Conservation (phyloP, 257 asterid genomes). For the Eustoma russellianum region DNA sequence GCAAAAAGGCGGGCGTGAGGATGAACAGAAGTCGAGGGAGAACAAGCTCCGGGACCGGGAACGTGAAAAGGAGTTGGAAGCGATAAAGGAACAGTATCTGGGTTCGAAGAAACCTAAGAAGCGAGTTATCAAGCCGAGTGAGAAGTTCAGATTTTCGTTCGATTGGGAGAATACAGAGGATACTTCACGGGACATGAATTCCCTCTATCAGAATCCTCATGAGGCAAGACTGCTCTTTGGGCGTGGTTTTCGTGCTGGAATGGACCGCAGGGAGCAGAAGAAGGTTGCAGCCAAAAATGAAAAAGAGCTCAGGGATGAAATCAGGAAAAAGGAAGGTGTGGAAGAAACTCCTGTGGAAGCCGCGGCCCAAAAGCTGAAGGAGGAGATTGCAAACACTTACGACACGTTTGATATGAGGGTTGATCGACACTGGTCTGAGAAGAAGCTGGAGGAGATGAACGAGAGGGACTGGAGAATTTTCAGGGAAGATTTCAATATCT, state of each 20-base stretch:
- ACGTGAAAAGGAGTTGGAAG: slow-evolving; percentile 21
- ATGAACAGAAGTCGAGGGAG: slow-evolving; percentile 12
- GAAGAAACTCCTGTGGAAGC: slow-evolving; percentile 23
- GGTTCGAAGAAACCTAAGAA: slow-evolving; percentile 22
- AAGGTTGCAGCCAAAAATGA: slow-evolving; percentile 27
- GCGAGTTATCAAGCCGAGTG: slow-evolving; percentile 30
- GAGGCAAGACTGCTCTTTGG: slow-evolving; percentile 23
- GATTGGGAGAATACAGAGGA: slow-evolving; percentile 31
- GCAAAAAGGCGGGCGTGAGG: slow-evolving; percentile 5
- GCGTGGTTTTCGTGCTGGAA: slow-evolving; percentile 23
- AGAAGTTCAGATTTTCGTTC: slow-evolving; percentile 23
- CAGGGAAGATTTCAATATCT: slow-evolving; percentile 25
- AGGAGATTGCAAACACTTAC: slow-evolving; percentile 17
- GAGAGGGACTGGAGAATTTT: slow-evolving; percentile 35
- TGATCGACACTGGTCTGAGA: slow-evolving; percentile 26
- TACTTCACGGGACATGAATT: slow-evolving; percentile 20
- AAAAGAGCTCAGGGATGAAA: slow-evolving; percentile 20
- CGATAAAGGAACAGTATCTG: slow-evolving; percentile 25
- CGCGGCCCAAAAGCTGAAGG: slow-evolving; percentile 19
- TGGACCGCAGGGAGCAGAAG: slow-evolving; percentile 31
- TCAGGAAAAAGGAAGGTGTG: slow-evolving; percentile 20
- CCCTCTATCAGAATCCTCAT: slow-evolving; percentile 23
- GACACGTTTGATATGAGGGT: slow-evolving; percentile 30
- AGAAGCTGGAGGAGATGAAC: slow-evolving; percentile 25
- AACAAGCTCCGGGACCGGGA: slow-evolving; percentile 14